phyloP scores from a whole-genome alignment of 805 yeast genomes.

The Blastobotrys chiropterorum region DNA sequence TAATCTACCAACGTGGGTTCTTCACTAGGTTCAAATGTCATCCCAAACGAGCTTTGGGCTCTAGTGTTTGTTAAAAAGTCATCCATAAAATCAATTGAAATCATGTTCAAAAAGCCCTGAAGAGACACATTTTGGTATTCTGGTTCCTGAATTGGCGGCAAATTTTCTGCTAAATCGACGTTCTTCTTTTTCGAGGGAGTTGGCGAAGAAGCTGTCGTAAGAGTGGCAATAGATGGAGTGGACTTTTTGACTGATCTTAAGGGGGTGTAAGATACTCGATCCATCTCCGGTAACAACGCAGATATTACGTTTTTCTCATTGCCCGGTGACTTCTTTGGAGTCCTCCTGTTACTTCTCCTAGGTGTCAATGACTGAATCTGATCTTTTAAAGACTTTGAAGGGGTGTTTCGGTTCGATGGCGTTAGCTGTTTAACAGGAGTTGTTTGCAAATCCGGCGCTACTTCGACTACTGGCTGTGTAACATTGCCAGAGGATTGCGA shows the following conservation, averaged over 20 bases:
- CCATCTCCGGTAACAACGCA: background rate
- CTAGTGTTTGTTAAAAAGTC: constrained; percentile 17
- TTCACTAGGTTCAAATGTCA: constrained; percentile 13
- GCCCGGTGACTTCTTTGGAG: background rate
- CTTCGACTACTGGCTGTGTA: background rate
- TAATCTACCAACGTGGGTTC: constrained; percentile 31
- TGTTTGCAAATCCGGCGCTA: background rate
- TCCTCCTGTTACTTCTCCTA: constrained; percentile 2
- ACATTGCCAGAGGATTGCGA: background rate
- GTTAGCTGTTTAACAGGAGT: background rate
- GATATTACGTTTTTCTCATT: background rate
- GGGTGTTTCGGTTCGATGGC: constrained; percentile 4
- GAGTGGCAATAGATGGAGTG: background rate
- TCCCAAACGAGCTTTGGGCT: constrained; percentile 19
- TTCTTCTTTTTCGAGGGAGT: background rate
- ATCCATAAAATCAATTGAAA: constrained; percentile 27
- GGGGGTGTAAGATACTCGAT: constrained; percentile 1
- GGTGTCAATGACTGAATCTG: constrained; percentile 12
- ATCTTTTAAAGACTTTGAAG: constrained; percentile 5
- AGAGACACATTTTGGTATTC: constrained; percentile 17
- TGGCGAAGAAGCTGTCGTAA: background rate
- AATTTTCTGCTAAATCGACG: background rate
- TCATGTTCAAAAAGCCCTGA: constrained; percentile 23
- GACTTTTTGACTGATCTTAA: background rate
- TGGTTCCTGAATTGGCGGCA: background rate